A percentile compares a stretch with the other conserved stretches of the same genome.
These are phyloP conservation scores for Fusarium incarnatum DNA, from an alignment of 2,329 filamentous ascomycete species.

Conservation along the genomic window DNA sequence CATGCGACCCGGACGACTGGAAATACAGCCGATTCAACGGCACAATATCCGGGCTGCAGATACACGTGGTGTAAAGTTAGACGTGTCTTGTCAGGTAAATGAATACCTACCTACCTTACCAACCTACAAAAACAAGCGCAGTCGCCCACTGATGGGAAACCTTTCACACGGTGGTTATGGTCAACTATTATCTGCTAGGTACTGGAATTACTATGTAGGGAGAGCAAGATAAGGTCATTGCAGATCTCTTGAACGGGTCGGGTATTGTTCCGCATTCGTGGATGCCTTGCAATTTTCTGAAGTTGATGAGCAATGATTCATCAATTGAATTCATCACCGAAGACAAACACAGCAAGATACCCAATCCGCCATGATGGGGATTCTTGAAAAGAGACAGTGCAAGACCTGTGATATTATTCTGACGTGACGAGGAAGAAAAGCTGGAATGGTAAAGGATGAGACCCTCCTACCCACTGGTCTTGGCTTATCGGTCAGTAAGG, in stretches of 20 bases:
- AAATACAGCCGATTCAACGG: neutral
- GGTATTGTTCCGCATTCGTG: neutral
- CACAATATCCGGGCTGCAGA: neutral
- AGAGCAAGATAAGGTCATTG: neutral
- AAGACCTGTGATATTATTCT: no score
- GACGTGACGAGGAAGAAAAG: neutral
- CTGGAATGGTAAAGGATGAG: neutral
- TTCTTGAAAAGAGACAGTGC: neutral
- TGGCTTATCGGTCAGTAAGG: slow-evolving; percentile 9
- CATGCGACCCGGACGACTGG: neutral
- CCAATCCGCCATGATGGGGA: neutral
- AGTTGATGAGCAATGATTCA: neutral
- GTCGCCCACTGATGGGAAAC: neutral
- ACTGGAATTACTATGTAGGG: neutral
- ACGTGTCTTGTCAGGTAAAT: neutral
- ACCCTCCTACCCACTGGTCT: slow-evolving; percentile 2
- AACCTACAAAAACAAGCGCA: neutral
- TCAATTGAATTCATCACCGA: neutral
- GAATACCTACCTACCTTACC: no score
- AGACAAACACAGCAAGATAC: neutral
- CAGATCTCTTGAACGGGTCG: neutral
- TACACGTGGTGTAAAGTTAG: slow-evolving; percentile 3
- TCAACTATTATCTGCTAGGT: neutral
- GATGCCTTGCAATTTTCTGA: neutral
- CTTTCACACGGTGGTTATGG: neutral